phyloP scores from a whole-genome alignment of 495 filamentous ascomycete genomes.

The Lasiosphaeris hirsuta region DNA sequence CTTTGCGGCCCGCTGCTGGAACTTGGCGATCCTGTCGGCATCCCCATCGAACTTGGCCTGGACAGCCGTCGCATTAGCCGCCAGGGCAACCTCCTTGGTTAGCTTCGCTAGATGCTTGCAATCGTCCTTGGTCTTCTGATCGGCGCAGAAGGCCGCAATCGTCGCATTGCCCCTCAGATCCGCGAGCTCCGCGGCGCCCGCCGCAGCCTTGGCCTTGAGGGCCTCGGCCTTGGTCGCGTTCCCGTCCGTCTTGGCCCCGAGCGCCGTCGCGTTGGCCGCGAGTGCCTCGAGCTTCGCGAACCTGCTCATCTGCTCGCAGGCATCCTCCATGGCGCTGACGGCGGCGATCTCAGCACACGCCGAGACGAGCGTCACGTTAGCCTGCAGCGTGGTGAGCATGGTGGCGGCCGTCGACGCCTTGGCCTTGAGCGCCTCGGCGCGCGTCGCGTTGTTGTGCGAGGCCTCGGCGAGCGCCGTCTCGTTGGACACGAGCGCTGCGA shows the following conservation, averaged over 20 bases:
- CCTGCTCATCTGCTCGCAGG: constrained; percentile 2
- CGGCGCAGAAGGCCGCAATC: constrained; percentile 13
- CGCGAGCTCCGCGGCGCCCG: constrained; percentile 6
- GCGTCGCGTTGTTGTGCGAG: constrained; percentile 18
- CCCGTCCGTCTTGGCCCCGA: constrained; percentile 8
- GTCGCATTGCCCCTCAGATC: constrained; percentile 15
- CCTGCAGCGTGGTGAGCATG: constrained; percentile 12
- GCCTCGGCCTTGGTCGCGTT: constrained; percentile 15
- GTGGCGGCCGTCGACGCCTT: constrained; percentile 15
- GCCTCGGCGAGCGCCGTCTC: constrained; percentile 12
- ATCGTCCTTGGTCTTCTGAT: constrained; percentile 2
- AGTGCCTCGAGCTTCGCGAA: constrained; percentile 2
- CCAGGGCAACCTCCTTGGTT: constrained; percentile 14
- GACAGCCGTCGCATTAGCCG: constrained; percentile 14
- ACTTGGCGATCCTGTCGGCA: constrained; percentile 14
- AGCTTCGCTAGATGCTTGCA: constrained; percentile 12
- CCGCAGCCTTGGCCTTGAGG: constrained; percentile 19
- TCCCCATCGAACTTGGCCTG: constrained; percentile 18
- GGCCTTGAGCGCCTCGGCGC: constrained; percentile 16
- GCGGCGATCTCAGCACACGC: constrained; percentile 15
- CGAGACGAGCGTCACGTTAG: constrained; percentile 15
- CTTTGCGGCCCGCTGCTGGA: constrained; percentile 17
- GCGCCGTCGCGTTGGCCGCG: constrained; percentile 14
- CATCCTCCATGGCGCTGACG: constrained; percentile 10
- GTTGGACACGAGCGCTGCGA: constrained; percentile 15